Conservation (phyloP, 192 early-diverging fungal species). For the Entomortierella lignicola region DNA sequence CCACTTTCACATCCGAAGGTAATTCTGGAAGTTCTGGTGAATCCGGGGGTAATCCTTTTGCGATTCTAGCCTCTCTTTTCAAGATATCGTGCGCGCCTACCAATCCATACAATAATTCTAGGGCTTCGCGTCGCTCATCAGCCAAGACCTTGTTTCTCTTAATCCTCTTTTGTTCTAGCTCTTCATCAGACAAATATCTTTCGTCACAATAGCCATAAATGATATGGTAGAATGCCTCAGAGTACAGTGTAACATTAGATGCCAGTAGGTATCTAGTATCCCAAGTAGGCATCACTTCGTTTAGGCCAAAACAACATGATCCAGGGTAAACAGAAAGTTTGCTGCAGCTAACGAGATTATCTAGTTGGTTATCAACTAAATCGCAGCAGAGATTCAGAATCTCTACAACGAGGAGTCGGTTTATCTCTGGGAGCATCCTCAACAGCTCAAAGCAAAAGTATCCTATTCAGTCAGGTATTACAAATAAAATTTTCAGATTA, state of each 20-base stretch:
- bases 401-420: constrained; percentile 52
- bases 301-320: constrained; percentile 47
- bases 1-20: constrained; percentile 21
- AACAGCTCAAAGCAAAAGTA: constrained; percentile 44
- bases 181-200: constrained; percentile 29
- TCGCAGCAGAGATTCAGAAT: constrained; percentile 46
- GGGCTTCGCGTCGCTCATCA: constrained; percentile 19
- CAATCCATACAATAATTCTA: constrained; percentile 32
- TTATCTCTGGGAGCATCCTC: constrained; percentile 32
- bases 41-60: constrained; percentile 32
- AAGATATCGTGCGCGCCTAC: constrained; percentile 26
- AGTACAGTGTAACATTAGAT: constrained; percentile 19
- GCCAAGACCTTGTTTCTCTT: constrained; percentile 11
- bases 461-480: constrained; percentile 2
- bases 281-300: constrained; percentile 50
- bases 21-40: constrained; percentile 19
- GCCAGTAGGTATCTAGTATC: constrained; percentile 43
- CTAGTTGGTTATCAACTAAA: constrained; percentile 25
- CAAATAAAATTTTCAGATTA: no score
- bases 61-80: constrained; percentile 34
- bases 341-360: constrained; percentile 26
- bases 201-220: constrained; percentile 45
- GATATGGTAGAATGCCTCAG: constrained; percentile 31
- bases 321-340: constrained; percentile 47
- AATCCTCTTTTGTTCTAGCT: constrained; percentile 30